Base-by-base conservation (phyloP, 371 early-diverging fungal genomes). In the Zancudomyces culisetae region DNA sequence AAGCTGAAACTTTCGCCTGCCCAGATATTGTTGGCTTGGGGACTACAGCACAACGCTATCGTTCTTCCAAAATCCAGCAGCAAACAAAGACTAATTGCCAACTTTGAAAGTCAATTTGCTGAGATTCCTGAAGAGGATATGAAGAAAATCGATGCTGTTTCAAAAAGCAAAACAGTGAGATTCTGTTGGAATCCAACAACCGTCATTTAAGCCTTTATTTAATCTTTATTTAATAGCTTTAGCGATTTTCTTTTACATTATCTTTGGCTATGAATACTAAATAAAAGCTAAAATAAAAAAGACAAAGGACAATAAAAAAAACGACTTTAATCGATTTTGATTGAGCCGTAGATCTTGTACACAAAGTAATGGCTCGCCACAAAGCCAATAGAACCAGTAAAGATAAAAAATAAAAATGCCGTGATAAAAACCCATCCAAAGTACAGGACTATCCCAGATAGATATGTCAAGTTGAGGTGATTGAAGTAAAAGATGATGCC, bases 391-490 rank as follows among this genome's bases (percentile, higher is more conserved):
- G 85, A 63, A 55, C 85, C 80, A 0, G 86, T 84, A 50, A 87
- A 58, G 39, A 86, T 60, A 55, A 81, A 77, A 63, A 86, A 73
- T 59, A 90, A 56, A 28, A 81, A 21, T 58, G 79, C 78, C 58
- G 82, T 84, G 52, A 88, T 75, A 1, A 78, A 61, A 49, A 83
- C 78, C 75, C 83, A 92, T n/a, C 93, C 92, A 74, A 92, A 83
- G 72, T 90, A 96, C 39, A 92, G 74, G 13, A 90, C 69, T 22
- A 79, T 74, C 51, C 86, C 81, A 12, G 86, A 78, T 43, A 80
- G 72, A 40, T 78, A 75, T 43, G 72, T 71, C 55, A 91, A 74
- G 35, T 79, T 69, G 49, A 90, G 66, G 35, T 75, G 76, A 13
- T 81, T 76, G 40, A 71, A 71, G 60, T 84, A 90, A 58, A 86